Conservation (phyloP, 106 monocot species). For the Ottelia alismoides region DNA sequence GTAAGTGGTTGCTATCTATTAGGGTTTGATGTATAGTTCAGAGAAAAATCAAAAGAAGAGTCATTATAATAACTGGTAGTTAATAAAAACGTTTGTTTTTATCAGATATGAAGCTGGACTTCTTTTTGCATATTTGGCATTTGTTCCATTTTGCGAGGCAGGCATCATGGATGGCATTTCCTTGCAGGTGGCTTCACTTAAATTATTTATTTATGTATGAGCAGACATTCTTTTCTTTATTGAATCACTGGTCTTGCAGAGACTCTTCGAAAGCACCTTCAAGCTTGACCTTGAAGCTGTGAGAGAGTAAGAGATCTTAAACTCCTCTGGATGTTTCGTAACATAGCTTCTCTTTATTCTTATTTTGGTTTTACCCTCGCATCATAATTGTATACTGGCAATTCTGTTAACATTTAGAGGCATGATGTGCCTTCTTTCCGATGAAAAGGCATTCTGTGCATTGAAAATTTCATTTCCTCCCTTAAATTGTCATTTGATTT, state of each 20-base stretch:
- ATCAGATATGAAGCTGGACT: conserved; percentile 87
- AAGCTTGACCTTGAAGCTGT: conserved; percentile 78
- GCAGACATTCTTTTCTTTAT: not conserved
- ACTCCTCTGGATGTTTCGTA: not conserved
- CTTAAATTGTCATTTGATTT: no score
- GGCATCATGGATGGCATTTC: conserved; percentile 78
- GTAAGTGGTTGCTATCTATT: conserved; percentile 27
- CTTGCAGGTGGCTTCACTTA: conserved; percentile 43
- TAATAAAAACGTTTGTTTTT: not conserved
- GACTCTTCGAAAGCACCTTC: conserved; percentile 86
- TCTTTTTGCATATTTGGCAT: conserved; percentile 88
- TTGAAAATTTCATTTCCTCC: no score
- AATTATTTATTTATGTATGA: not conserved
- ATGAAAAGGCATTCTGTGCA: no score
- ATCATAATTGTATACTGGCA: no score
- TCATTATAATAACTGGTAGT: no score
- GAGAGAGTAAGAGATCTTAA: conserved; percentile 67
- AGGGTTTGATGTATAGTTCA: not conserved
- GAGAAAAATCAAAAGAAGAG: no score
- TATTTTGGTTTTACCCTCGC: no score
- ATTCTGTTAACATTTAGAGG: no score
- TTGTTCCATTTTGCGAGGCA: conserved; percentile 87
- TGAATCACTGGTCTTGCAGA: conserved; percentile 57
- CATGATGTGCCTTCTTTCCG: no score
- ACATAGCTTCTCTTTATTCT: no score